phyloP scores from a whole-genome alignment of 2,329 filamentous ascomycete species.

The Venturia pyrina region DNA sequence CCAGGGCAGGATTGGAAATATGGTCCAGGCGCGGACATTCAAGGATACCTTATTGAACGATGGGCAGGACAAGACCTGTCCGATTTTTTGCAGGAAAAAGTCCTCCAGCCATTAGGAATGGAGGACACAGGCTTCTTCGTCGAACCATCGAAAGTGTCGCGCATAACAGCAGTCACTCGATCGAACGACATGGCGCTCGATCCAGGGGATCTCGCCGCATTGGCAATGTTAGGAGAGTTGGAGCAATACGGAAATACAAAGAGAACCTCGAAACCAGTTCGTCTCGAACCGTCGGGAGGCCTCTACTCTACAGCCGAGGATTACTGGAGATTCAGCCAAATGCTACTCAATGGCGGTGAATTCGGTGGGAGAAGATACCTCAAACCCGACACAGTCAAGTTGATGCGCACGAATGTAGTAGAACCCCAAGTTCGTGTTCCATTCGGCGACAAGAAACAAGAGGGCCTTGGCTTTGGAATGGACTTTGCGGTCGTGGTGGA shows the following conservation, averaged over 20 bases:
- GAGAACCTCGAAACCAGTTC: background rate
- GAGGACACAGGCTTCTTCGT: slow-evolving; percentile 6
- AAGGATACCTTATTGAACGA: slow-evolving; percentile 7
- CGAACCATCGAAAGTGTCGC: background rate
- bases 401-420: slow-evolving; percentile 8
- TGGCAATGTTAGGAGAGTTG: no score
- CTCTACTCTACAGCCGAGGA: slow-evolving; percentile 3
- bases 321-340: slow-evolving; percentile 6
- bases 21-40: slow-evolving; percentile 6
- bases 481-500: slow-evolving; percentile 2
- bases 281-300: background rate
- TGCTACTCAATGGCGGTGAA: slow-evolving; percentile 6
- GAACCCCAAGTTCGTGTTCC: background rate
- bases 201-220: no score
- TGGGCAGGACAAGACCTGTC: background rate
- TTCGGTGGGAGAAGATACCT: slow-evolving; percentile 2
- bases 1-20: background rate
- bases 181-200: no score
- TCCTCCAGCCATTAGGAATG: slow-evolving; percentile 6
- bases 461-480: background rate
- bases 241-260: background rate
- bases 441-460: background rate
- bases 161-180: background rate
- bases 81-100: slow-evolving; percentile 2
- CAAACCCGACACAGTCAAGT: background rate